Evolutionary conservation across 441 rosid genomes (phyloP).

Genomic region (Cnidoscolus chayamansa): DNA sequence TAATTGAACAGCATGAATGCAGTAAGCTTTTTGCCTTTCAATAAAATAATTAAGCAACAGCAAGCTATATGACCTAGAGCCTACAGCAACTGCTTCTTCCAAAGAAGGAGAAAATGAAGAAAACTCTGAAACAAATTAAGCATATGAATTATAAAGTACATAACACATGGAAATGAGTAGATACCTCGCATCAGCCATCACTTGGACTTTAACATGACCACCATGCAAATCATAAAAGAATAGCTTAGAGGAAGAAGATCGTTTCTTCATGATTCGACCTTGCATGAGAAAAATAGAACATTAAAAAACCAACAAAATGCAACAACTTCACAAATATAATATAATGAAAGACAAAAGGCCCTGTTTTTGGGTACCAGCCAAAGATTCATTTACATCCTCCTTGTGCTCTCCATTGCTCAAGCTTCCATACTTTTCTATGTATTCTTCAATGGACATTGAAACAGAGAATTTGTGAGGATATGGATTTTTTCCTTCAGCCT

Average conservation of each 20-base stretch:
- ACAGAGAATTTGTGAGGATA: slow-evolving; percentile 70
- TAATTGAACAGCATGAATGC: no score
- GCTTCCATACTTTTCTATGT: slow-evolving; percentile 44
- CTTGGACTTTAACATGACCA: slow-evolving; percentile 66
- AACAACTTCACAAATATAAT: background rate
- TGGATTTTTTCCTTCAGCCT: slow-evolving; percentile 59
- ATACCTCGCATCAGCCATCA: slow-evolving; percentile 83
- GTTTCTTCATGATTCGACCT: slow-evolving; percentile 83
- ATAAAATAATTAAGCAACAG: background rate
- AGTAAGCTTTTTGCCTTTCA: no score
- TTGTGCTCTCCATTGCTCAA: slow-evolving; percentile 60
- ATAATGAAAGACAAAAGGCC: background rate
- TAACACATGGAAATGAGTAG: slow-evolving; percentile 2
- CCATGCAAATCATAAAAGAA: slow-evolving; percentile 76
- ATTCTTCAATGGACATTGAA: slow-evolving; percentile 50
- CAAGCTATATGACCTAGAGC: background rate
- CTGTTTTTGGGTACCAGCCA: slow-evolving; percentile 46
- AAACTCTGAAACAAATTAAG: background rate
- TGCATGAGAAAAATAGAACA: slow-evolving; percentile 8
- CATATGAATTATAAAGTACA: background rate
- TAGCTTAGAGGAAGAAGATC: slow-evolving; percentile 75
- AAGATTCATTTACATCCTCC: slow-evolving; percentile 47
- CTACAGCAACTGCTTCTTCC: background rate
- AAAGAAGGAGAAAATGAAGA: background rate
- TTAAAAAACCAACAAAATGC: background rate